Percentiles rank a stretch among this genome's conserved stretches.
These are phyloP conservation scores for Ascochyta viciae-villosae DNA, from an alignment of 2,329 filamentous ascomycete genomes.

Conservation along the genomic window DNA sequence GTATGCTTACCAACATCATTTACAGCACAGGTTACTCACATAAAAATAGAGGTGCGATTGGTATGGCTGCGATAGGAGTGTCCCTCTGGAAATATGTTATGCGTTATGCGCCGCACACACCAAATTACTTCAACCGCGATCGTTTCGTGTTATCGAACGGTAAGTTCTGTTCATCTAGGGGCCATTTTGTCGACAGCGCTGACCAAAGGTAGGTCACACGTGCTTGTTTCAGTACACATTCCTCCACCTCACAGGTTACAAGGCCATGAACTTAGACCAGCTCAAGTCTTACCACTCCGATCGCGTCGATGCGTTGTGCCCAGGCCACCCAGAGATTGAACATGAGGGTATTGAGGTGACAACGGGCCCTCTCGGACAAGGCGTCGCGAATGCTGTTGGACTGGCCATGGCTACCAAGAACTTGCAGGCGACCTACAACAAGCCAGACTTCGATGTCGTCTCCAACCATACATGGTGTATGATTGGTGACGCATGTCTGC, in stretches of 20 bases:
- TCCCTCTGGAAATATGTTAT: constrained; percentile 69
- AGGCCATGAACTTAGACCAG: constrained; percentile 63
- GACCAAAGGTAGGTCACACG: constrained; percentile 52
- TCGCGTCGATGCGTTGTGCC: constrained; percentile 59
- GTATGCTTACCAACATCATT: constrained; percentile 47
- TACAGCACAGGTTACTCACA: constrained; percentile 6
- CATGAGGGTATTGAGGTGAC: constrained; percentile 65
- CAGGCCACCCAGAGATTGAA: constrained; percentile 65
- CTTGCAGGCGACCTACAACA: constrained; percentile 62
- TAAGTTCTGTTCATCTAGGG: constrained; percentile 10
- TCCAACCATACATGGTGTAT: constrained; percentile 64
- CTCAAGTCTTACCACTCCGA: constrained; percentile 63
- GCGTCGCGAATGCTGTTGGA: constrained; percentile 67
- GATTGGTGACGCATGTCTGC: constrained; percentile 65
- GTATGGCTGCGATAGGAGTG: constrained; percentile 68
- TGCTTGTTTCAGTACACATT: constrained; percentile 64
- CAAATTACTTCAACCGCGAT: constrained; percentile 67
- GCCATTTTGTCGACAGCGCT: neutral
- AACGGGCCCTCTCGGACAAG: constrained; percentile 66
- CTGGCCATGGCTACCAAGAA: constrained; percentile 66
- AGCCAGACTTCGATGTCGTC: constrained; percentile 57
- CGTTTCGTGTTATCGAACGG: constrained; percentile 69
- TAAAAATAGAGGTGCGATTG: constrained; percentile 60
- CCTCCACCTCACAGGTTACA: constrained; percentile 62
- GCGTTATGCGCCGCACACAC: constrained; percentile 63